phyloP scores from a whole-genome alignment of 1,284 basidiomycete genomes.

The Pyrrhoderma noxium region DNA sequence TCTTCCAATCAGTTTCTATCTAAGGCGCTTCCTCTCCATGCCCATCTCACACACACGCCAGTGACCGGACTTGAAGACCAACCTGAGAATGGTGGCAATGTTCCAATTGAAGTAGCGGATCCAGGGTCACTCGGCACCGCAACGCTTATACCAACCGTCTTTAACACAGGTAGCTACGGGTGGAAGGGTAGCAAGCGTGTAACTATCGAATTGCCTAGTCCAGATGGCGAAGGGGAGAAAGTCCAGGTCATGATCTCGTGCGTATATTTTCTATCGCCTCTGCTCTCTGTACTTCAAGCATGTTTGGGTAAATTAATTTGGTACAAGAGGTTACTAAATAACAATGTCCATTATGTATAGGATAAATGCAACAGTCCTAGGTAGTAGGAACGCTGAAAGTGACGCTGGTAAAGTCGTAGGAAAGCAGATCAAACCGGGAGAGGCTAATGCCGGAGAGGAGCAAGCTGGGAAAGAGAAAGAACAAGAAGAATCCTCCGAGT shows the following conservation, averaged over 20 bases:
- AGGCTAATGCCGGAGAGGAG: slow-evolving; percentile 11
- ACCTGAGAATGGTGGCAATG: slow-evolving; percentile 32
- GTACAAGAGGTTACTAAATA: slow-evolving; percentile 1
- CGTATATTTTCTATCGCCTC: slow-evolving; percentile 25
- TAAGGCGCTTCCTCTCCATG: slow-evolving; percentile 58
- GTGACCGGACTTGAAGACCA: slow-evolving; percentile 32
- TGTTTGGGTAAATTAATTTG: slow-evolving; percentile 4
- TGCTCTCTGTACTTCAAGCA: neutral
- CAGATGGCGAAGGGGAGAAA: slow-evolving; percentile 49
- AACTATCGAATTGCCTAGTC: slow-evolving; percentile 51
- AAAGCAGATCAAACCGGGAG: slow-evolving; percentile 22
- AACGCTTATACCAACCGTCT: slow-evolving; percentile 49
- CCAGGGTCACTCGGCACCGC: slow-evolving; percentile 55
- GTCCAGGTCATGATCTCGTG: slow-evolving; percentile 72
- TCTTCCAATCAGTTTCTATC: slow-evolving; percentile 50
- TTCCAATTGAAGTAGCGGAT: slow-evolving; percentile 37
- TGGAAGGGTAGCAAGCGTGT: slow-evolving; percentile 73
- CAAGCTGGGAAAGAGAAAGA: slow-evolving; percentile 4
- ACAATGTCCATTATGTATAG: slow-evolving; percentile 29
- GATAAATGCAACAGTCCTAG: slow-evolving; percentile 71
- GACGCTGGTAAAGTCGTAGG: slow-evolving; percentile 27
- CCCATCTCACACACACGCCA: slow-evolving; percentile 61
- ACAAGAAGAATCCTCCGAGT: neutral
- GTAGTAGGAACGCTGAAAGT: slow-evolving; percentile 54
- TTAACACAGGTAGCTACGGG: slow-evolving; percentile 69